Conservation (phyloP, 345 rosid species). For the Populus tremula region DNA sequence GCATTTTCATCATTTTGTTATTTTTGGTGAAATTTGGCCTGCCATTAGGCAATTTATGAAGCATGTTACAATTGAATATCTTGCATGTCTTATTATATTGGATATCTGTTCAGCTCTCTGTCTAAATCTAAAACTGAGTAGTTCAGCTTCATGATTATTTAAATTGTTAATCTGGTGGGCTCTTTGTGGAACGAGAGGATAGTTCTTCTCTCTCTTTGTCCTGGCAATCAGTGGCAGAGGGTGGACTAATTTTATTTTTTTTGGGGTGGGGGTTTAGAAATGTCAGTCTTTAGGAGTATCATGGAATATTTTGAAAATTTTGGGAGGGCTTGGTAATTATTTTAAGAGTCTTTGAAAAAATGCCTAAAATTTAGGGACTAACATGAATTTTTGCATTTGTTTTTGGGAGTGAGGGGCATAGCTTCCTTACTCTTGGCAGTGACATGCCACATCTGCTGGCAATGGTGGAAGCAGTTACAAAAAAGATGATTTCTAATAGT, state of each 20-base stretch:
- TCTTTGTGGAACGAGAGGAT: not conserved
- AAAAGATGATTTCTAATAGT: no score
- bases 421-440: no score
- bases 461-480: no score
- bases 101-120: not conserved
- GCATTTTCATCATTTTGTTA: not conserved
- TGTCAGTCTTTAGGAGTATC: not conserved
- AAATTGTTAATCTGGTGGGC: not conserved
- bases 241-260: no score
- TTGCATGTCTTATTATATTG: not conserved
- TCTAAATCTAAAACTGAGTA: not conserved
- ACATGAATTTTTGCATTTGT: no score
- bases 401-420: no score
- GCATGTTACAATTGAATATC: not conserved
- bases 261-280: no score
- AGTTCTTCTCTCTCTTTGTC: constrained; percentile 1
- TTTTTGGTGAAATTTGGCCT: not conserved
- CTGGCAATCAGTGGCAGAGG: not conserved
- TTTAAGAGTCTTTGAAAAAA: not conserved
- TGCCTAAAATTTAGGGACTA: not conserved
- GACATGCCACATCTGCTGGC: no score
- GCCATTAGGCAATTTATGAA: not conserved
- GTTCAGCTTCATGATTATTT: not conserved
- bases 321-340: not conserved
- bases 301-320: no score